Base-by-base conservation (phyloP, 805 yeast genomes). In the Metschnikowia cubensis region DNA sequence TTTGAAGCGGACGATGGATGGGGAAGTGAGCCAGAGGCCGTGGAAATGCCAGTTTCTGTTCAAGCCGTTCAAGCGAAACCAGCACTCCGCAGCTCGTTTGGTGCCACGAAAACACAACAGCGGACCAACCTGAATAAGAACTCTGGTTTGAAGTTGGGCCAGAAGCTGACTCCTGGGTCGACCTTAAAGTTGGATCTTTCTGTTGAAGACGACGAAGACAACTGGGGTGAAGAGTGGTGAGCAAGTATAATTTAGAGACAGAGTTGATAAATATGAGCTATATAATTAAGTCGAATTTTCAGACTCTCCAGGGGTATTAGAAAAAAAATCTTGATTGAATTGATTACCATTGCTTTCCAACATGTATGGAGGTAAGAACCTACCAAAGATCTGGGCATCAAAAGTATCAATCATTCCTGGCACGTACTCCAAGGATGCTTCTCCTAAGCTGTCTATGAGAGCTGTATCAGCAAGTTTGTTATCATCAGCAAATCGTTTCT, bases 351-450 rank as follows among this genome's bases (percentile, higher is more conserved):
- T 51, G n/a, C 52, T 51, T 48, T 70, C 74, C 43, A 83, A 73
- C 95, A 88, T 88, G 62, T 87, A 88, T 3, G 96, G 94, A 2
- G 96, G 96, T 44, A 88, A 63, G 55, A 86, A 84, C 36, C 87
- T 71, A 1, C 96, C 97, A 71, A 89, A 89, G 17, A 89, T 76
- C 61, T 88, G 91, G 61, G 88, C 81, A 63, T 89, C 97, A 42
- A 89, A 67, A 56, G 85, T 87, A 64, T 89, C 96, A 75, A 89
- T 85, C 39, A 87, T 84, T 4, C 96, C 94, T 1, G 94, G 89
- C 53, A 87, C 76, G 59, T 87, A 87, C 47, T 70, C 67, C 37
- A 65, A 58, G 14, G 55, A 50, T 5, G 50, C 42, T 25, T 46
- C 35, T 40, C 21, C 43, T 40, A 47, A 25, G 34, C 32, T 33